Evolutionary conservation across 208 protist genomes (phyloP).

Genomic region (Trypanosoma brucei): DNA sequence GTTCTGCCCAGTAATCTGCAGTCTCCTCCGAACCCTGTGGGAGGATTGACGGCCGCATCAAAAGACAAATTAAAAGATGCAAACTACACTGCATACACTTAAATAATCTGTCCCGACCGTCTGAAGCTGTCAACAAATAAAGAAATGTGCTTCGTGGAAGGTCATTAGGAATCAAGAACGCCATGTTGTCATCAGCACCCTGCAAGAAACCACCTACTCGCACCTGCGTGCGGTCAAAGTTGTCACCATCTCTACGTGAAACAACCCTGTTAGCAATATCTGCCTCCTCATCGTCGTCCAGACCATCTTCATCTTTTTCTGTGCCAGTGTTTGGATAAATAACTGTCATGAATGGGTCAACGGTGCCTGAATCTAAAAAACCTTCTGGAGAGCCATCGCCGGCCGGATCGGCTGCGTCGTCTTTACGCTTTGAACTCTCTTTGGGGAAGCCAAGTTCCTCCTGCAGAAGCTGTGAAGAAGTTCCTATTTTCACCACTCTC

Average conservation of each 20-base stretch:
- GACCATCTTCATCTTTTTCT: conserved; percentile 18
- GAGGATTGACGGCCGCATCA: conserved; percentile 60
- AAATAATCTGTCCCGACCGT: conserved; percentile 80
- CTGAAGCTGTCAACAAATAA: conserved; percentile 82
- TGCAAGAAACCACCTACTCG: conserved; percentile 79
- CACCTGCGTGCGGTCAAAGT: conserved; percentile 62
- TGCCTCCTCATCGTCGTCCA: neutral
- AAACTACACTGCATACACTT: conserved; percentile 79
- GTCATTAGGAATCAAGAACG: conserved; percentile 74
- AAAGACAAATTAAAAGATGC: conserved; percentile 68
- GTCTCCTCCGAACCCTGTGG: conserved; percentile 44
- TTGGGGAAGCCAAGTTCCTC: too few species aligned
- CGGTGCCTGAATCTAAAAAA: neutral
- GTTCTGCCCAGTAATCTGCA: conserved; percentile 49
- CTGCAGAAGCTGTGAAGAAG: too few species aligned
- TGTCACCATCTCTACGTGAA: conserved; percentile 20
- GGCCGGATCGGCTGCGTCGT: neutral
- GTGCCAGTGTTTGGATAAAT: conserved; percentile 27
- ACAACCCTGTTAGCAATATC: neutral
- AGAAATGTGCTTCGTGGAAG: conserved; percentile 74
- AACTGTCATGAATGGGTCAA: conserved; percentile 31
- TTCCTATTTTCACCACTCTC: too few species aligned
- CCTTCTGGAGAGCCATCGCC: neutral
- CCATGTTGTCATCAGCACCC: conserved; percentile 20
- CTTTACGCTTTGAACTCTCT: too few species aligned